Percentiles rank a stretch among this genome's conserved stretches.
Evolutionary conservation across 495 filamentous ascomycete genomes (phyloP).

Genomic region (Hamigera avellanea): DNA sequence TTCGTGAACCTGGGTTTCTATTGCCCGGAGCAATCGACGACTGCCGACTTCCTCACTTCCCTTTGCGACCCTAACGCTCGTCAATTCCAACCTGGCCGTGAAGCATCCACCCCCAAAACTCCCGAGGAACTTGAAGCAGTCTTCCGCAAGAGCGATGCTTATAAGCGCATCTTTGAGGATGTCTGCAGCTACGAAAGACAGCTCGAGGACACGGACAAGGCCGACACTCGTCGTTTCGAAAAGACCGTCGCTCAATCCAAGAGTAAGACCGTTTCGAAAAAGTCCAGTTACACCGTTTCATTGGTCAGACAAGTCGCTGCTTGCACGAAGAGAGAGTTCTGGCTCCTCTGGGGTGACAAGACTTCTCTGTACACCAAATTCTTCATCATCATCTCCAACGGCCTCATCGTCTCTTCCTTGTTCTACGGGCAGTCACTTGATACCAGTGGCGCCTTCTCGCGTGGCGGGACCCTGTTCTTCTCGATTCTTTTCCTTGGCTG

Average conservation of each 20-base stretch:
- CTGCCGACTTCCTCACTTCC: slow-evolving; percentile 64
- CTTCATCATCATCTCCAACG: slow-evolving; percentile 65
- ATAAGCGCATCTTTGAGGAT: slow-evolving; percentile 42
- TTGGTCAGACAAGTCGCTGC: slow-evolving; percentile 55
- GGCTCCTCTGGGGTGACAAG: slow-evolving; percentile 62
- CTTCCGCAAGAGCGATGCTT: slow-evolving; percentile 41
- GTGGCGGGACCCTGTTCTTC: slow-evolving; percentile 62
- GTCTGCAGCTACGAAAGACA: slow-evolving; percentile 48
- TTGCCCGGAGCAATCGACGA: slow-evolving; percentile 56
- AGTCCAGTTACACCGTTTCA: slow-evolving; percentile 61
- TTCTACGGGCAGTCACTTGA: slow-evolving; percentile 56
- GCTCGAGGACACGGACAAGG: slow-evolving; percentile 45
- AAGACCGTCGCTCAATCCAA: slow-evolving; percentile 54
- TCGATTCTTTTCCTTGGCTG: slow-evolving; percentile 65
- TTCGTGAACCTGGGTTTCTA: slow-evolving; percentile 59
- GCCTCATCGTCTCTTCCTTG: slow-evolving; percentile 61
- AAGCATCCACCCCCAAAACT: slow-evolving; percentile 50
- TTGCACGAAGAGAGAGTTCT: slow-evolving; percentile 65
- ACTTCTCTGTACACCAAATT: slow-evolving; percentile 65
- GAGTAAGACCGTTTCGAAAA: slow-evolving; percentile 54
- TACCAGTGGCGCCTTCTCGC: slow-evolving; percentile 56
- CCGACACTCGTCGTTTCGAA: slow-evolving; percentile 60
- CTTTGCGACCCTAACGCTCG: slow-evolving; percentile 67
- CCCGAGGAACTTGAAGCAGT: slow-evolving; percentile 49
- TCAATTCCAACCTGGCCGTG: slow-evolving; percentile 49